These are phyloP conservation scores for Climacium dendroides DNA, from an alignment of 225 moss, liverwort and hornwort genomes.

Conservation along the genomic window DNA sequence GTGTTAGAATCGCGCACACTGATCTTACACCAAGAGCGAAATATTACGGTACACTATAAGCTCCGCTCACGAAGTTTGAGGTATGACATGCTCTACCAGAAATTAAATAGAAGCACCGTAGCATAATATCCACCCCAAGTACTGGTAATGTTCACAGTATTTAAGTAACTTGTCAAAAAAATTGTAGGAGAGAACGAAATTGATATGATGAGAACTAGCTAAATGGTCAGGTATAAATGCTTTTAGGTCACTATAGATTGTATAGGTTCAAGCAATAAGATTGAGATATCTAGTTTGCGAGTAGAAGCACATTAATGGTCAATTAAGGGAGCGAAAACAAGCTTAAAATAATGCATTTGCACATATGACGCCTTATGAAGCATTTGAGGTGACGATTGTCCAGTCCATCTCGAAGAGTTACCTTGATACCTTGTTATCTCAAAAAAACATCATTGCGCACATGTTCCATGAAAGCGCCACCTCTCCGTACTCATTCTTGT, in stretches of 20 bases:
- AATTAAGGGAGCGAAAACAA: not conserved
- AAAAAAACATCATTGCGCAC: not conserved
- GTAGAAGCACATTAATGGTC: not conserved
- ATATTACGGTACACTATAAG: not conserved
- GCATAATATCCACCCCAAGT: not conserved
- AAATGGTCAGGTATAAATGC: not conserved
- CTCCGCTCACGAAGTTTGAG: not conserved
- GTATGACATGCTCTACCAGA: not conserved
- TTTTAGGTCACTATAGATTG: not conserved
- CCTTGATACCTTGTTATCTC: not conserved
- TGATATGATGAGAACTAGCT: not conserved
- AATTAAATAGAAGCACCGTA: not conserved
- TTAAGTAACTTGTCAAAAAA: not conserved
- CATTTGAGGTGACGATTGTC: not conserved
- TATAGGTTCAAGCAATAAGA: not conserved
- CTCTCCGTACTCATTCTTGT: not conserved
- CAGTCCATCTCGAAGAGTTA: not conserved
- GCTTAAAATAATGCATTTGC: no score
- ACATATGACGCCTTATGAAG: not conserved
- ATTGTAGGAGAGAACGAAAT: no score
- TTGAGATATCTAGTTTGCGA: not conserved
- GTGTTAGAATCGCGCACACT: not conserved
- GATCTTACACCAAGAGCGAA: not conserved
- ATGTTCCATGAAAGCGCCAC: not conserved
- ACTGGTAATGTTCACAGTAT: not conserved